Evolutionary conservation across 176 grass and related monocot species (phyloP), one percentile per base, ranked within the genome.

Genomic region (Phoenix roebelenii): DNA sequence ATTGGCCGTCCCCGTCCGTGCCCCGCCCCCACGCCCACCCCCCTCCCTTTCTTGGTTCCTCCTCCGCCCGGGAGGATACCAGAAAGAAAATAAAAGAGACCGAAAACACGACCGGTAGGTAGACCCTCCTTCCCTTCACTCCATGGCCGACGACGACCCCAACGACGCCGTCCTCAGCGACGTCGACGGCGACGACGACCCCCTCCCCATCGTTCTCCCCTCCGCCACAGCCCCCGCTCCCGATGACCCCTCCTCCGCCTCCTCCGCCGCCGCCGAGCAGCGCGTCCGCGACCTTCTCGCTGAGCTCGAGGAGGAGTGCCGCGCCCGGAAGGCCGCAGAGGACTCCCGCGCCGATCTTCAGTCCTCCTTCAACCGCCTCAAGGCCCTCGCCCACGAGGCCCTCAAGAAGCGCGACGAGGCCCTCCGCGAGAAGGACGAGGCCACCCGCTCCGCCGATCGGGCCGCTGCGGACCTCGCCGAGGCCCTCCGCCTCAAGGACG

Each of bases 261-360:
- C 51, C 62, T 0, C 4, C 49, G 26, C 60, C 65, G 1, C 12
- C 9, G 35, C 64, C 53, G 70, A 29, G n/a, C 77, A 77, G 60
- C 74, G 76, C 54, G 16, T 83, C 52, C 82, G 68, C 14, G 71
- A 81, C 76, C 94, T 98, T 16, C 48, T 72, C 23, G 73, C 76
- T 0, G 75, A 93, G 74, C 88, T 99, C 23, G 94, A 99, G 4
- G 77, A 83, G 65, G 85, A 87, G 76, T 79, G 88, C 50, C 75
- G 78, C 64, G 71, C 74, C 15, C 82, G 85, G 24, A 76, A 72
- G 59, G 61, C 63, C 2, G 80, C 87, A 0, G 87, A 97, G 62
- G 72, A 68, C 1, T 59, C 77, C 30, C 67, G 64, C n/a, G 67
- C 79, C 3, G 66, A 77, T 1, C 16, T 69, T 10, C 82, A 95